phyloP scores from a whole-genome alignment of 352 stramenopile genomes.

The Phytophthora hybrid region DNA sequence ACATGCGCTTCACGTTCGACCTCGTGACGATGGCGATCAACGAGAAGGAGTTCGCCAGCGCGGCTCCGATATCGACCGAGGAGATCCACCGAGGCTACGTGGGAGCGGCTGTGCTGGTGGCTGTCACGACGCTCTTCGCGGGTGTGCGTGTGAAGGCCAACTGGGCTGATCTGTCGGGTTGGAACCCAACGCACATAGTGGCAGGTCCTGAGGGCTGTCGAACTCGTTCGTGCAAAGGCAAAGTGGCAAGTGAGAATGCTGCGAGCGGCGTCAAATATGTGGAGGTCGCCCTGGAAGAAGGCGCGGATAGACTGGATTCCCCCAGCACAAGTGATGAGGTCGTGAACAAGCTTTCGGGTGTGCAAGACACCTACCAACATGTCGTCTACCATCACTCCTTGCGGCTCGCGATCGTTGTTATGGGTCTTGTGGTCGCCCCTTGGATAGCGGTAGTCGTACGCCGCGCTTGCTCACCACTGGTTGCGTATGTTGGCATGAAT shows the following conservation, averaged over 20 bases:
- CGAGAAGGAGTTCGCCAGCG: slow-evolving; percentile 44
- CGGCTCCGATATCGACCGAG: slow-evolving; percentile 35
- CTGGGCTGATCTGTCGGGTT: slow-evolving; percentile 19
- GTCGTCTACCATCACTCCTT: not conserved
- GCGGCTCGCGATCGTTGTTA: slow-evolving; percentile 1
- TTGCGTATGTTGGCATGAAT: slow-evolving; percentile 22
- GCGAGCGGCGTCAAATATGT: slow-evolving; percentile 9
- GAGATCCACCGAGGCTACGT: slow-evolving; percentile 43
- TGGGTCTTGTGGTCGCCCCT: too few relatives aligned
- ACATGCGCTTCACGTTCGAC: slow-evolving; percentile 54
- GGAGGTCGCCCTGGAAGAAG: slow-evolving; percentile 23
- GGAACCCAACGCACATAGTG: slow-evolving; percentile 25
- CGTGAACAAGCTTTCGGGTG: not conserved
- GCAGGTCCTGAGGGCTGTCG: too few relatives aligned
- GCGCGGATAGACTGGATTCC: not conserved
- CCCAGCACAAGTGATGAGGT: not conserved
- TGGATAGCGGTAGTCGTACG: too few relatives aligned
- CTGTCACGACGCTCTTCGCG: slow-evolving; percentile 17
- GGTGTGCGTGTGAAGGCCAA: slow-evolving; percentile 2
- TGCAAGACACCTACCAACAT: not conserved
- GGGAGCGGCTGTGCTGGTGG: slow-evolving; percentile 16
- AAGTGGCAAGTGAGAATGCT: not conserved
- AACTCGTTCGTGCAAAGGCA: not conserved
- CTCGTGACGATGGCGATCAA: slow-evolving; percentile 22
- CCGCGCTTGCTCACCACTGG: slow-evolving; percentile 10